A percentile compares a stretch with the other conserved stretches of the same genome.
These are phyloP conservation scores for Aspergillus mulundensis DNA, from an alignment of 495 filamentous ascomycete genomes.

Conservation along the genomic window DNA sequence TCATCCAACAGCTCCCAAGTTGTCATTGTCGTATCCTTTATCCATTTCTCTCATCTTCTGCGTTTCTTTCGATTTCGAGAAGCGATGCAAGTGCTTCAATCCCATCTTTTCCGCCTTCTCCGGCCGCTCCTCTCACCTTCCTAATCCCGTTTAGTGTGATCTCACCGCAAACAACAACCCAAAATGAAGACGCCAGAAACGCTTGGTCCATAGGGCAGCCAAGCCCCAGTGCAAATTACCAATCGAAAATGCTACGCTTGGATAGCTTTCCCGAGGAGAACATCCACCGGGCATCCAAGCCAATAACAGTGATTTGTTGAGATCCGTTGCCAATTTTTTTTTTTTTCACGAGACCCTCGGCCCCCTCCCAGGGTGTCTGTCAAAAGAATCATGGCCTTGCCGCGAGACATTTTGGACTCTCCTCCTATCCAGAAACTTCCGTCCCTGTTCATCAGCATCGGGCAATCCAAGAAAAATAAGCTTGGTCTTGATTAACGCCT, in stretches of 20 bases:
- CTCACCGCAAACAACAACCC: background rate
- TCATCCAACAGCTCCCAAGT: too few species aligned
- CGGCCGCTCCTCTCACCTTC: slow-evolving; percentile 15
- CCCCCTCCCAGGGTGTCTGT: background rate
- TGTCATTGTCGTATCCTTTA: background rate
- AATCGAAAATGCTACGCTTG: slow-evolving; percentile 9
- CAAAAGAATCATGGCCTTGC: background rate
- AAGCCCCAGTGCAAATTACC: slow-evolving; percentile 2
- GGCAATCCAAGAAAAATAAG: background rate
- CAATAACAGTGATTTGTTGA: background rate
- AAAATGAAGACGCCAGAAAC: background rate
- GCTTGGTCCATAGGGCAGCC: background rate
- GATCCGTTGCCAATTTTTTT: background rate
- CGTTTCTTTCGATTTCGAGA: background rate
- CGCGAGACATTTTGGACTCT: background rate
- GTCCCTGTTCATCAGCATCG: background rate
- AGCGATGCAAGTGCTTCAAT: background rate
- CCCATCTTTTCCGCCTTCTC: background rate
- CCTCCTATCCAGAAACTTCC: background rate
- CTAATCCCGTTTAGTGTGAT: slow-evolving; percentile 16
- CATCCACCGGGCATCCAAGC: slow-evolving; percentile 9
- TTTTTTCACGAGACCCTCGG: background rate
- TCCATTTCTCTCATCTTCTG: background rate
- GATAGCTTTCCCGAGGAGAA: background rate
- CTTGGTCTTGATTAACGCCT: background rate